Percentiles rank a stretch among this genome's conserved stretches.
phyloP scores from a whole-genome alignment of 371 early-diverging fungal species.

The Mortierella polycephala region DNA sequence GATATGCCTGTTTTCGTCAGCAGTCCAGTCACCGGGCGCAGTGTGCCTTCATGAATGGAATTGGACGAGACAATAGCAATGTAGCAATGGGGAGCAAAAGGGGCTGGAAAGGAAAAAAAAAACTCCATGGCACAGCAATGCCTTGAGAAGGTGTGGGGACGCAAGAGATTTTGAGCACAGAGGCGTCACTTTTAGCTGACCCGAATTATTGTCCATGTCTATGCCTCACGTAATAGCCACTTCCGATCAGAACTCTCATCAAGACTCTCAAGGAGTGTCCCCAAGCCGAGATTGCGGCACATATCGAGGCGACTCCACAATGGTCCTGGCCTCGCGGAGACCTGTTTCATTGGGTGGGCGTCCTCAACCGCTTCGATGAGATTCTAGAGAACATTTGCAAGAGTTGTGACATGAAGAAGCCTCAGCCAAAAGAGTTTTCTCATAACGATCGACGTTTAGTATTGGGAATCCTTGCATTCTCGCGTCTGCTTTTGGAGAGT shows the following conservation, averaged over 20 bases:
- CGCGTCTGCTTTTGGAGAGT: slow-evolving; percentile 88
- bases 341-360: slow-evolving; percentile 93
- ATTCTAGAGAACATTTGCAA: slow-evolving; percentile 76
- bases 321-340: slow-evolving; percentile 92
- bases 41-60: no score
- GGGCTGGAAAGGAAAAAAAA: no score
- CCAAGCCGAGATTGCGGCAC: slow-evolving; percentile 65
- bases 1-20: no score
- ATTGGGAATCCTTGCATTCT: slow-evolving; percentile 79
- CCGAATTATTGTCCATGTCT: background rate
- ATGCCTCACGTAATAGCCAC: slow-evolving; percentile 58
- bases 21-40: no score
- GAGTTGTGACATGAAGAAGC: slow-evolving; percentile 69
- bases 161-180: background rate
- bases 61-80: background rate
- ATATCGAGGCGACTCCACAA: slow-evolving; percentile 61
- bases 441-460: slow-evolving; percentile 65
- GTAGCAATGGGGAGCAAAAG: background rate
- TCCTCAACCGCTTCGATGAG: slow-evolving; percentile 91
- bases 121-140: no score
- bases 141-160: background rate
- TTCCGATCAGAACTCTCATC: slow-evolving; percentile 65
- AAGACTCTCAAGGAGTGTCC: slow-evolving; percentile 64
- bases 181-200: background rate
- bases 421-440: slow-evolving; percentile 71